Base-by-base conservation (phyloP, 2,329 filamentous ascomycete genomes). In the Annulohypoxylon truncatum region DNA sequence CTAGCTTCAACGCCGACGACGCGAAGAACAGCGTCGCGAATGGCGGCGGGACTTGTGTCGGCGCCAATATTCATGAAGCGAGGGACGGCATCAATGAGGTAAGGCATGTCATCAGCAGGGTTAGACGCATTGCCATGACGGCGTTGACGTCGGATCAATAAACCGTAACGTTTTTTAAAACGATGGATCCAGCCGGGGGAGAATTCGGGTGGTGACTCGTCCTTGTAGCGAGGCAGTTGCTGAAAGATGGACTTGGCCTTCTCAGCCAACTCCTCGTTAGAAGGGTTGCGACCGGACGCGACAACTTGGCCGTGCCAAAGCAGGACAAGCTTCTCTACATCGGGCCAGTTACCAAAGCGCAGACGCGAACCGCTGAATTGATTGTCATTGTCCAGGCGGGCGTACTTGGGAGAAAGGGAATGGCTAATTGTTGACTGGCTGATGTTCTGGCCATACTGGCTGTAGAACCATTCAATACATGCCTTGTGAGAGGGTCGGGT, bases 271-370 rank as follows among this genome's bases (percentile, higher is more conserved):
- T 89, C 86, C 71, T 89, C 87, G 74, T 89, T 89, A 44, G 85
- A 87, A 0, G 87, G 87, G 69, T 87, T 84, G 56, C 85, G 85
- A 56, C 87, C 86, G 2, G 80, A 81, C 26, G 79, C 53, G 80
- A 83, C 65, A 79, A 83, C 56, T 80, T 82, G 54, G 78, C 82
- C 57, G 77, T 83, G 71, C 83, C 86, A 67, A 88, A 93, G 71
- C 89, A 96, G 78, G 94, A 96, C 83, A 82, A 93, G 80, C 93
- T 98, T 77, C 94, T 98, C 59, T 58, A 89, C 87, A 68, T 89
- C 87, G 65, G 87, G 87, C 87, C 87, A 89, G 74, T 89, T 89
- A 68, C 87, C 87, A 63, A 88, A 88, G 68, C 87, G 85, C 67
- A 89, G 80, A 44, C 87, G 85, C 61, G 86, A 88, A 44, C 87